These are phyloP conservation scores for Trichoderma semiorbis DNA, from an alignment of 2,329 filamentous ascomycete species.

Conservation along the genomic window DNA sequence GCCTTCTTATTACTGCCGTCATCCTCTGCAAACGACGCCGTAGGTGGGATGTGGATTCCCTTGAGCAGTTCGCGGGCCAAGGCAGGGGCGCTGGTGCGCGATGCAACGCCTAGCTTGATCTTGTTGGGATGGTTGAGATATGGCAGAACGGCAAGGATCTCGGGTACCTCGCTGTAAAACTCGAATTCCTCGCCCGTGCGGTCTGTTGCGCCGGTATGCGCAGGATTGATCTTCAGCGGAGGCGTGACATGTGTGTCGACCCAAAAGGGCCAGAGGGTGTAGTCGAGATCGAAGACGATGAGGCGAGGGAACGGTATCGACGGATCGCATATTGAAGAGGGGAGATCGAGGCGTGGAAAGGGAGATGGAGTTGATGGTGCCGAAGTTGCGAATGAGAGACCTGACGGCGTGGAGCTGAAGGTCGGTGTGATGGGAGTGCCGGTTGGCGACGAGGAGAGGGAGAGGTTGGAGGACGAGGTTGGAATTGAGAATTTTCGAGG, in stretches of 20 bases:
- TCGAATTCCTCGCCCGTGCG: constrained; percentile 61
- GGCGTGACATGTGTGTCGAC: constrained; percentile 85
- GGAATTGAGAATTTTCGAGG: constrained; percentile 13
- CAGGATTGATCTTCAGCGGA: constrained; percentile 56
- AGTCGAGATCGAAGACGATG: constrained; percentile 93
- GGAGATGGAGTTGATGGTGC: constrained; percentile 2
- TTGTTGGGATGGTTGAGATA: constrained; percentile 23
- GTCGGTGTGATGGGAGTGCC: constrained; percentile 31
- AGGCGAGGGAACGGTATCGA: constrained; percentile 70
- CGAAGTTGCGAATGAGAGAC: background rate
- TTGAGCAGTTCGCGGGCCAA: constrained; percentile 78
- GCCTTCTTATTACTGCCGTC: background rate
- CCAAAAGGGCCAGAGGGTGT: constrained; percentile 99
- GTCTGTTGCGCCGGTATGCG: constrained; percentile 47
- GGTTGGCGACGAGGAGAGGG: constrained; percentile 22
- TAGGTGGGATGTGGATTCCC: constrained; percentile 58
- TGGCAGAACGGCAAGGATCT: constrained; percentile 59
- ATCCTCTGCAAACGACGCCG: constrained; percentile 19
- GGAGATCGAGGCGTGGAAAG: constrained; percentile 26
- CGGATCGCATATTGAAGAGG: constrained; percentile 48
- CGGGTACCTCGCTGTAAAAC: constrained; percentile 69
- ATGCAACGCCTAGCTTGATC: constrained; percentile 67
- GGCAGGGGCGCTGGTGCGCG: constrained; percentile 74
- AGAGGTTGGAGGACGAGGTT: constrained; percentile 20
- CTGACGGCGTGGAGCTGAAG: constrained; percentile 25